Evolutionary conservation across 495 filamentous ascomycete genomes (phyloP), one percentile per base, ranked within the genome.

Genomic region (Venustampulla echinocandica): DNA sequence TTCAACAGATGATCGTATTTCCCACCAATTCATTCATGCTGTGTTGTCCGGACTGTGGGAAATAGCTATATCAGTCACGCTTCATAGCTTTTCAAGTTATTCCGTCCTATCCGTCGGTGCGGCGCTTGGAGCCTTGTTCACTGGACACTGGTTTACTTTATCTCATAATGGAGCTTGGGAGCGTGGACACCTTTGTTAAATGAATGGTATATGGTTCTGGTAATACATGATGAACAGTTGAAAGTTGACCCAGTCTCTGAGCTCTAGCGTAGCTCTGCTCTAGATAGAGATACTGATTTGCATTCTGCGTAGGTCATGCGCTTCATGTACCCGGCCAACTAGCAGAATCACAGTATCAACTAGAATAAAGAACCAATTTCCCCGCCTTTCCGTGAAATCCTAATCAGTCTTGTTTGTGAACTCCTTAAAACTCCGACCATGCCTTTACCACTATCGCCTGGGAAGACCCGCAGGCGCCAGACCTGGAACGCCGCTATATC

Each of bases 401-500:
- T 15, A 38, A 6, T 14, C 6, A 20, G 7, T 6, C 18, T 38
- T 15, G 15, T 14, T n/a, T n/a, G n/a, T n/a, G n/a, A n/a, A n/a
- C n/a, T n/a, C n/a, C n/a, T n/a, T n/a, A n/a, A n/a, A n/a, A n/a
- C n/a, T n/a, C n/a, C n/a, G n/a, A n/a, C n/a, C n/a, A 13, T 30
- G 7, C 27, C 27, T 30, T 30, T 42, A 24, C 14, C 21, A 4
- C 41, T 32, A 54, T 49, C 47, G 14, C 43, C 55, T 55, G 10
- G 42, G 25, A 37, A 47, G 1, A n/a, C 55, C 47, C 11, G 51
- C 46, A 43, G 84, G 79, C 11, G 84, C 89, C 64, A 97, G 67
- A 19, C 92, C 92, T 10, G 92, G 92, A 42, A 95, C 93, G 59
- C 87, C 88, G 58, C 81, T 85, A 61, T 93, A 97, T 52, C 92